A percentile compares a stretch with the other conserved stretches of the same genome.
Conservation (phyloP, 2,329 filamentous ascomycete species). For the Nigrograna mackinnonii region DNA sequence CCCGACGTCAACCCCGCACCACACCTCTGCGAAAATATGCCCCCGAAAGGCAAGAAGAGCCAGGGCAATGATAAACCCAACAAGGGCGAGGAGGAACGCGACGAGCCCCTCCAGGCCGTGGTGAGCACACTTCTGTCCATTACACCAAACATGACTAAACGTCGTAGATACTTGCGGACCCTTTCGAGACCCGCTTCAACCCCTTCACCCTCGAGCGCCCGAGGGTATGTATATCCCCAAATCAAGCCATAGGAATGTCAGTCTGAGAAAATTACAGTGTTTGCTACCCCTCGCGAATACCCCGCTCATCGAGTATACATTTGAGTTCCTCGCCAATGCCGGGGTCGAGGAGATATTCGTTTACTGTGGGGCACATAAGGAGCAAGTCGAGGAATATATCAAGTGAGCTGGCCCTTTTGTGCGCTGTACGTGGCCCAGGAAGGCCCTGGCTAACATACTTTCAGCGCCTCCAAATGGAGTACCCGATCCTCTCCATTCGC, state of each 20-base stretch:
- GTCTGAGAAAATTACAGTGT: slow-evolving; percentile 61
- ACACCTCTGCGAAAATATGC: slow-evolving; percentile 46
- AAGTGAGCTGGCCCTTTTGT: slow-evolving; percentile 46
- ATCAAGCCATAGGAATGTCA: background rate
- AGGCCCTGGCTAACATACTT: background rate
- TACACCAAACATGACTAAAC: background rate
- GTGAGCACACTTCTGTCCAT: slow-evolving; percentile 40
- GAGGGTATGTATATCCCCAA: slow-evolving; percentile 70
- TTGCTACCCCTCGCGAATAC: slow-evolving; percentile 91
- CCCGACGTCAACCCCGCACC: no score
- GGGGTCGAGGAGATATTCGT: slow-evolving; percentile 94
- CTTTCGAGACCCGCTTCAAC: slow-evolving; percentile 88
- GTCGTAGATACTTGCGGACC: slow-evolving; percentile 81
- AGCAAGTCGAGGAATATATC: slow-evolving; percentile 86
- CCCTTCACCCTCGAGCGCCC: slow-evolving; percentile 89
- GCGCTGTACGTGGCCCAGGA: background rate
- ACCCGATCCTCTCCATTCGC: slow-evolving; percentile 78
- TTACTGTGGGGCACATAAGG: slow-evolving; percentile 85
- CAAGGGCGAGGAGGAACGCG: slow-evolving; percentile 58
- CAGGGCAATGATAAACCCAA: slow-evolving; percentile 41
- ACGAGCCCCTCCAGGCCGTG: slow-evolving; percentile 67
- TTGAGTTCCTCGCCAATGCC: slow-evolving; percentile 93
- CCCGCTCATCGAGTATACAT: slow-evolving; percentile 94
- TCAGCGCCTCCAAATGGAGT: slow-evolving; percentile 72
- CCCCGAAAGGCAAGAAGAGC: slow-evolving; percentile 52